Evolutionary conservation across 2,329 filamentous ascomycete species (phyloP).

Genomic region (Venturia nashicola): DNA sequence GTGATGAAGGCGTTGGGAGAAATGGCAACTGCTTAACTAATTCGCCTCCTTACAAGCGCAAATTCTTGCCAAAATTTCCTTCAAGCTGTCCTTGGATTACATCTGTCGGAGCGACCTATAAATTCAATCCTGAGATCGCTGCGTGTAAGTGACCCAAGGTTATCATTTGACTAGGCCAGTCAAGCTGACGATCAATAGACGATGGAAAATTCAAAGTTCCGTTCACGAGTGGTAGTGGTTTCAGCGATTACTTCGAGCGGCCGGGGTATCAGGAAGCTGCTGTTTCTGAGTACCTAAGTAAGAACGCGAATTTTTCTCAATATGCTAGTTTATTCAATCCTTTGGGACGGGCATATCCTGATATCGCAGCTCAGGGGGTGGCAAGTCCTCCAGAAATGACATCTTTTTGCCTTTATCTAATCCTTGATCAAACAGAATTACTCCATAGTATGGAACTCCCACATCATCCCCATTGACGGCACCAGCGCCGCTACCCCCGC

Average conservation of each 20-base stretch:
- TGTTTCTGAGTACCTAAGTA: background rate
- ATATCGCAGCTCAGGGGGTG: conserved; percentile 10
- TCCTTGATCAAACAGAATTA: background rate
- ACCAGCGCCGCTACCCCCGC: conserved; percentile 27
- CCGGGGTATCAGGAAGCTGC: conserved; percentile 8
- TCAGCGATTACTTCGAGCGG: conserved; percentile 30
- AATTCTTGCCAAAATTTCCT: conserved; percentile 34
- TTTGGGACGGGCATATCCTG: conserved; percentile 11
- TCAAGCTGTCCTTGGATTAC: conserved; percentile 37
- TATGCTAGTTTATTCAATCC: conserved; percentile 8
- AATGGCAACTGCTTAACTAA: conserved; percentile 29
- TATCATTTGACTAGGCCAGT: background rate
- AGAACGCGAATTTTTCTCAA: conserved; percentile 1
- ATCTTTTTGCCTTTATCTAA: background rate
- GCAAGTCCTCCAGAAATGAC: background rate
- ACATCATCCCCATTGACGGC: background rate
- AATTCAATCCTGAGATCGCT: conserved; percentile 17
- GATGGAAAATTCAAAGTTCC: conserved; percentile 12
- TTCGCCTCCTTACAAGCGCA: conserved; percentile 22
- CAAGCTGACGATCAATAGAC: background rate
- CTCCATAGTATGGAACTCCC: background rate
- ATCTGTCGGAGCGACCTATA: conserved; percentile 24
- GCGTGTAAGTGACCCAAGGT: background rate
- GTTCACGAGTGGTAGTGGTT: conserved; percentile 22
- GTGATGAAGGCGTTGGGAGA: conserved; percentile 25